A percentile compares a stretch with the other conserved stretches of the same genome.
Conservation (phyloP, 2,329 filamentous ascomycete species). For the Coniochaeta prunicola region DNA sequence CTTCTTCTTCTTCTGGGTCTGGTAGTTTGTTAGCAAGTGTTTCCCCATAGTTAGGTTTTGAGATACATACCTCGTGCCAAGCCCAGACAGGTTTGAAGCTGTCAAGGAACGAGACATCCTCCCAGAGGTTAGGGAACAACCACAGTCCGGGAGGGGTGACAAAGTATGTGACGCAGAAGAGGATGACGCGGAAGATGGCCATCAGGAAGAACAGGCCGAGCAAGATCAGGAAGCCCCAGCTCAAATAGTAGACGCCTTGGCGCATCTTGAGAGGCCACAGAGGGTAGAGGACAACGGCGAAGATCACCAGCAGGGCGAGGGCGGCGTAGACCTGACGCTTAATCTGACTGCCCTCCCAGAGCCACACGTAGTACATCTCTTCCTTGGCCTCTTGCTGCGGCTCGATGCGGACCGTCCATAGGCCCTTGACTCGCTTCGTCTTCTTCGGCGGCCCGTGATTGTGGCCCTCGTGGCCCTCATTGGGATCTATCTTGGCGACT, state of each 20-base stretch:
- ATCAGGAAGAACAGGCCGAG: constrained; percentile 94
- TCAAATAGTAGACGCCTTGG: constrained; percentile 94
- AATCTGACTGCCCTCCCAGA: constrained; percentile 90
- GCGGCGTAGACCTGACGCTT: constrained; percentile 89
- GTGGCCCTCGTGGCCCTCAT: constrained; percentile 63
- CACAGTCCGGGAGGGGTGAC: constrained; percentile 80
- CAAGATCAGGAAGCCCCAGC: constrained; percentile 84
- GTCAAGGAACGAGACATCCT: constrained; percentile 97
- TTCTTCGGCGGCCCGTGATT: constrained; percentile 54
- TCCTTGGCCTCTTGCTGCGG: constrained; percentile 86
- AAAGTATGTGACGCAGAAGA: constrained; percentile 92
- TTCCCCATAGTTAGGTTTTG: background rate
- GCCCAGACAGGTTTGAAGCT: constrained; percentile 95
- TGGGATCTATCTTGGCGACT: constrained; percentile 73
- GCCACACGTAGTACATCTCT: constrained; percentile 92
- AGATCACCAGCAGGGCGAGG: constrained; percentile 75
- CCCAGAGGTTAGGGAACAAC: constrained; percentile 96
- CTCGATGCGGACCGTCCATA: constrained; percentile 94
- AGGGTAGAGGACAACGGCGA: constrained; percentile 88
- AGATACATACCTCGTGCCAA: constrained; percentile 79
- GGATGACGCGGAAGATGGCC: constrained; percentile 91
- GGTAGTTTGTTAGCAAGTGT: constrained; percentile 5
- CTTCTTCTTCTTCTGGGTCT: constrained; percentile 51
- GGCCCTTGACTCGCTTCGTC: constrained; percentile 85
- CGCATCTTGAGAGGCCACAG: constrained; percentile 90